These are phyloP conservation scores for Lanmaoa rubissima DNA, from an alignment of 768 basidiomycete species.

Conservation along the genomic window DNA sequence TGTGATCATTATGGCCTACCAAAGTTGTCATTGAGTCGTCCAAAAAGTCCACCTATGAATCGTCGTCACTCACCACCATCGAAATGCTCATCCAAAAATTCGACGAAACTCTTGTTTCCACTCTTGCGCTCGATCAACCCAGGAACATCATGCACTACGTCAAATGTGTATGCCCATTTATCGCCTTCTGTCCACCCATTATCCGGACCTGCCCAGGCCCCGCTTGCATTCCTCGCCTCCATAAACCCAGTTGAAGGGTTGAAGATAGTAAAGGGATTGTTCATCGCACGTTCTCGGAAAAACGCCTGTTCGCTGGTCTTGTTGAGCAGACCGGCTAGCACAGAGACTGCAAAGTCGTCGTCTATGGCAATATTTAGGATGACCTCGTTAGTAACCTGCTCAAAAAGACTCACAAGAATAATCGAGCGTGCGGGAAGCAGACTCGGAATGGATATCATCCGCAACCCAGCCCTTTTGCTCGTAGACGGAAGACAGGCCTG, in stretches of 20 bases:
- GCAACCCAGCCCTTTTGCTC: conserved; percentile 71
- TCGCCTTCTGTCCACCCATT: conserved; percentile 84
- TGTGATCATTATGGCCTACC: conserved; percentile 77
- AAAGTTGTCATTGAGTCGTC: conserved; percentile 4
- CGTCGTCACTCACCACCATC: conserved; percentile 38
- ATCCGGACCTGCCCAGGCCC: conserved; percentile 69
- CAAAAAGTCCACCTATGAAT: neutral
- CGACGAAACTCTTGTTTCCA: conserved; percentile 62
- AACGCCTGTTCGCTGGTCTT: conserved; percentile 49
- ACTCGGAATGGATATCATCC: conserved; percentile 74
- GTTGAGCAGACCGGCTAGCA: conserved; percentile 54
- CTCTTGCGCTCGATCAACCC: conserved; percentile 62
- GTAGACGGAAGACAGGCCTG: conserved; percentile 73
- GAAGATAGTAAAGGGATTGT: conserved; percentile 61
- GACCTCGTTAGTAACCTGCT: neutral
- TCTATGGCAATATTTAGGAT: conserved; percentile 39
- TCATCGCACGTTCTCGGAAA: conserved; percentile 55
- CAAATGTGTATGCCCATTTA: conserved; percentile 75
- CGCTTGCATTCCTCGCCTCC: conserved; percentile 71
- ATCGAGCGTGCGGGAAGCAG: conserved; percentile 74
- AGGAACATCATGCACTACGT: conserved; percentile 70
- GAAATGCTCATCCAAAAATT: conserved; percentile 60
- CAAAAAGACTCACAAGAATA: conserved; percentile 59
- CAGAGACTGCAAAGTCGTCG: conserved; percentile 72
- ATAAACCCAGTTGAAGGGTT: conserved; percentile 72